Evolutionary conservation across 192 early-diverging fungal species (phyloP).

Genomic region (Anaeromyces robustus): DNA sequence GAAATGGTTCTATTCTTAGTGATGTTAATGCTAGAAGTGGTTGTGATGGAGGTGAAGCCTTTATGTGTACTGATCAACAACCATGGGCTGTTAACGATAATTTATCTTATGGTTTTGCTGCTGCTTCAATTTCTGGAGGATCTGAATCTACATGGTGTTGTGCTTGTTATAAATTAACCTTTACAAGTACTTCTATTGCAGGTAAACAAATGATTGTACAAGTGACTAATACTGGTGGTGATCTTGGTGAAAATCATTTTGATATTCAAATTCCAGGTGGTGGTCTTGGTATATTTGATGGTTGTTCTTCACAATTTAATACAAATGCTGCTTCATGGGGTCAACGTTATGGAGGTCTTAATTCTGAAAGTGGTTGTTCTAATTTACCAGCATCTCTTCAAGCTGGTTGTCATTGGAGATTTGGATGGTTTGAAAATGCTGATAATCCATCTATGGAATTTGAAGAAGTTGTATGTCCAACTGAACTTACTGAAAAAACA

Average conservation of each 20-base stretch:
- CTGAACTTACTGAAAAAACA: neutral
- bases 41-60: neutral
- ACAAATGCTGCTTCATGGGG: conserved; percentile 5
- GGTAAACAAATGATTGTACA: conserved; percentile 3
- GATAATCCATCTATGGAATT: conserved; percentile 1
- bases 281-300: conserved; percentile 5
- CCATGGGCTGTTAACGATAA: neutral
- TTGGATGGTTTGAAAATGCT: conserved; percentile 4
- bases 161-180: neutral
- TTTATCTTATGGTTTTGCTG: neutral
- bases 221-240: conserved; percentile 2
- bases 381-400: neutral
- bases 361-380: neutral
- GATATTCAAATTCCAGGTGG: conserved; percentile 4
- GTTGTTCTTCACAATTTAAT: conserved; percentile 2
- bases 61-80: conserved; percentile 2
- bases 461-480: conserved; percentile 1
- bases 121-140: neutral
- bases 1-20: too few species aligned
- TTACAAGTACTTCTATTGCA: neutral
- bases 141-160: neutral
- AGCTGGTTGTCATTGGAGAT: conserved; percentile 1
- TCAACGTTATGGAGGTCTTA: conserved; percentile 1
- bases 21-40: too few species aligned
- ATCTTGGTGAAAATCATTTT: conserved; percentile 1